Percentiles rank a stretch among this genome's conserved stretches.
Conservation (phyloP, 192 early-diverging fungal genomes). For the Entomortierella chlamydospora region DNA sequence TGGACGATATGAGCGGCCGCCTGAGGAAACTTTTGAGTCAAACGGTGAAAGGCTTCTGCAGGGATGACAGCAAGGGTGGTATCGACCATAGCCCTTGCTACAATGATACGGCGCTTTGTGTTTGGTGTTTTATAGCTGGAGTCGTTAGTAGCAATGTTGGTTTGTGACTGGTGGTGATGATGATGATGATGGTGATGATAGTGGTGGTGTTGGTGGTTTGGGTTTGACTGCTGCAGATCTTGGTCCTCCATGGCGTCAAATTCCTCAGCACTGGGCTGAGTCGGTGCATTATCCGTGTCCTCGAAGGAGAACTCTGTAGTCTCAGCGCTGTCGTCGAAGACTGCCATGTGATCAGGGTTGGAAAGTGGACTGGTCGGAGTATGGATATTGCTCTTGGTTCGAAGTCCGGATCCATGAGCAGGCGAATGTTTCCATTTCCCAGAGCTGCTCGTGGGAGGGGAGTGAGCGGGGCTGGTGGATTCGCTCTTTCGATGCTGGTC, state of each 20-base stretch:
- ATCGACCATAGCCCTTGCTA: conserved; percentile 86
- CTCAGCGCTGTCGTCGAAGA: conserved; percentile 31
- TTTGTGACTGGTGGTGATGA: background rate
- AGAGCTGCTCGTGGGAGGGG: background rate
- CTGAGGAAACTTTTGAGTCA: conserved; percentile 91
- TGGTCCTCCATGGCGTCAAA: conserved; percentile 19
- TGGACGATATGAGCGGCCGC: conserved; percentile 95
- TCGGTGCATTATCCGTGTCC: conserved; percentile 25
- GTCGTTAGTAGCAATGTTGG: background rate
- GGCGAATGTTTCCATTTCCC: conserved; percentile 33
- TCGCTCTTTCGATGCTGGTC: conserved; percentile 14
- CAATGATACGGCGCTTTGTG: conserved; percentile 78
- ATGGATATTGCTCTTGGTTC: conserved; percentile 36
- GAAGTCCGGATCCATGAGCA: conserved; percentile 32
- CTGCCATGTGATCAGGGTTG: conserved; percentile 52
- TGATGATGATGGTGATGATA: conserved; percentile 31
- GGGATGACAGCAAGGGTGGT: conserved; percentile 96
- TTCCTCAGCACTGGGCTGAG: conserved; percentile 17
- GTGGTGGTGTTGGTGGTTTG: background rate
- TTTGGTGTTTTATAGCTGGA: conserved; percentile 30
- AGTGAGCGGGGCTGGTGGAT: background rate
- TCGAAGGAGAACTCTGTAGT: background rate
- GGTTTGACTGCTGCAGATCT: background rate
- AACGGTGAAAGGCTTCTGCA: conserved; percentile 88
- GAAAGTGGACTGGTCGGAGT: conserved; percentile 55